Percentiles rank a stretch among this genome's conserved stretches.
Evolutionary conservation across 176 grass and related monocot genomes (phyloP).

Genomic region (Avena insularis): DNA sequence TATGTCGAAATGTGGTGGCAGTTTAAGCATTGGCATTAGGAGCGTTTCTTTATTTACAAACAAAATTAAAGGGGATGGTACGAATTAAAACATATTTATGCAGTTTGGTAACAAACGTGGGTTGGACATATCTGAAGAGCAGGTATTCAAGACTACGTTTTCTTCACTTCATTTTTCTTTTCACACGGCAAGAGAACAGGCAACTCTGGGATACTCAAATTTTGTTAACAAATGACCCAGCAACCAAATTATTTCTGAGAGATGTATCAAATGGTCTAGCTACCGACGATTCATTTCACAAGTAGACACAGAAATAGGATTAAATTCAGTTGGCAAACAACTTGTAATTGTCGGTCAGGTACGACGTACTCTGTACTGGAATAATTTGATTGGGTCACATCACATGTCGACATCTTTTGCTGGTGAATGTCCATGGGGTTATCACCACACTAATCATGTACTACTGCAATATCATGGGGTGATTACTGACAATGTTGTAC

Average conservation of each 20-base stretch:
- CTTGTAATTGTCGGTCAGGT: constrained; percentile 8
- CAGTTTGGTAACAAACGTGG: background rate
- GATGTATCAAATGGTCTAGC: background rate
- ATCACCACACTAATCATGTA: constrained; percentile 28
- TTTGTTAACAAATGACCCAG: background rate
- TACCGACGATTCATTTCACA: background rate
- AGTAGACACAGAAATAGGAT: background rate
- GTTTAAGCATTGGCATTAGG: background rate
- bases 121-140: background rate
- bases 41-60: background rate
- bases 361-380: background rate
- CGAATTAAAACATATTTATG: background rate
- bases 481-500: constrained; percentile 23
- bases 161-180: background rate
- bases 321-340: background rate
- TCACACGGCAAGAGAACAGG: background rate
- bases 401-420: constrained; percentile 19
- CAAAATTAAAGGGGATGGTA: background rate
- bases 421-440: constrained; percentile 35
- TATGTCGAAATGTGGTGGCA: background rate
- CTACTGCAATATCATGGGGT: background rate
- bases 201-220: background rate
- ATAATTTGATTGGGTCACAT: background rate
- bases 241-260: background rate
- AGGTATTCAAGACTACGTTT: background rate